Evolutionary conservation across 1,284 basidiomycete genomes (phyloP), one percentile per base, ranked within the genome.

Genomic region (Trametes versicolor): DNA sequence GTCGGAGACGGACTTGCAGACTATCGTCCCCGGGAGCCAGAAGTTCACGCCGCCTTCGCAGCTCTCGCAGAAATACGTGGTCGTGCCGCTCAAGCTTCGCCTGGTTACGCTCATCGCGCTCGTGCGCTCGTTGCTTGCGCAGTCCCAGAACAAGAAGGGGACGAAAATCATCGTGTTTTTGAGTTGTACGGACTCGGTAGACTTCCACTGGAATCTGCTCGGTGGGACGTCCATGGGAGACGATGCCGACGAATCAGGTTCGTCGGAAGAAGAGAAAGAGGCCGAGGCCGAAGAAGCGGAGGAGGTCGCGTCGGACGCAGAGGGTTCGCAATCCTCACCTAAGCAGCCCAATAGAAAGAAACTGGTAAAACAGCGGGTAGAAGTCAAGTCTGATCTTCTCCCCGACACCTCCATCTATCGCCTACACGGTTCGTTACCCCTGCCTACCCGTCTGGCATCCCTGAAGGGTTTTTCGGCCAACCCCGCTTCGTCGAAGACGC

Each of bases 151-250:
- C 39, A 81, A 80, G 50, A 79, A 82, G 50, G 85, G 85, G 32
- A 82, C 83, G 27, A 92, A 90, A 74, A 89, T 98, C 50, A 96
- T 99, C 59, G 96, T 99, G 6, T 99, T 99, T 79, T 82, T 99
- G 65, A 96, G 93, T 72, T 99, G 96, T 72, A 99, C 96, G 2
- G 97, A 99, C 77, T 95, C 96, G 1, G 98, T 99, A 37, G 97
- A 99, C 77, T 99, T 96, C 75, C 96, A 98, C 76, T 99, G 95
- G 93, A 86, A 86, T 53, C 82, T 98, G n/a, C 80, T 99, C 0
- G 93, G 92, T 1, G 88, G 90, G 1, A 84, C 93, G 23, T 77
- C 79, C 10, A 97, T 99, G 94, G 87, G 85, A 10, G 82, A 74
- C 1, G 74, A 75, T 5, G 87, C 84, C 12, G 82, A 75, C 1